Evolutionary conservation across 2,329 filamentous ascomycete genomes (phyloP), one percentile per base, ranked within the genome.

Genomic region (Cladosporium sphaerospermum): DNA sequence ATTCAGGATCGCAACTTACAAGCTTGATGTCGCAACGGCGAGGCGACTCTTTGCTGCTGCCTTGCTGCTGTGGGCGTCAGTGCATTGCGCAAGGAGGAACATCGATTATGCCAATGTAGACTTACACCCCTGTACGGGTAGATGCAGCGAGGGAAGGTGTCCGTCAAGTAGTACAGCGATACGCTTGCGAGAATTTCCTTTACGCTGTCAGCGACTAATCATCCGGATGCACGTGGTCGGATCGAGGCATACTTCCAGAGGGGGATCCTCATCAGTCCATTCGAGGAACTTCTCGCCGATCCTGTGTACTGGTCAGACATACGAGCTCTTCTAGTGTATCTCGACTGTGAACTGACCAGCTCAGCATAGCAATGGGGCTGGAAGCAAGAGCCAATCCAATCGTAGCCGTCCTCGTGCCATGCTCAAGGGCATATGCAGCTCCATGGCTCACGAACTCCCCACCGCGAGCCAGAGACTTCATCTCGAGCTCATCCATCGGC

Each of bases 231-330:
- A 28, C 23, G 23, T 28, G 5, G 23, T 7, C 5, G 23, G 2
- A 28, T 7, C 23, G 23, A 28, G 23, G 23, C 52, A 0, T 60
- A 52, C 54, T 10, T 65, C 61, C 13, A 75, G 59, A 0, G 65
- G 59, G 2, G 72, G 72, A 23, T 65, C 61, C 4, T 69, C 60
- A 54, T 81, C 78, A 2, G 67, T 68, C 78, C 78, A 82, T 1
- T 72, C 74, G 0, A 79, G 64, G 53, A 78, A 77, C 62, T 81
- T 82, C 58, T 81, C 79, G 2, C 75, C 76, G 32, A 81, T 71
- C 74, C 74, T 76, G 9, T 1, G 46, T 1, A n/a, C 3, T 11
- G 9, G 37, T 50, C 39, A 50, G 39, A 19, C n/a, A 18, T 3
- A 9, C 9, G 11, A 39, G 36, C 34, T n/a, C 9, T 11, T 11